Evolutionary conservation across 2,329 filamentous ascomycete genomes (phyloP).

Genomic region (Aspergillus thermomutatus): DNA sequence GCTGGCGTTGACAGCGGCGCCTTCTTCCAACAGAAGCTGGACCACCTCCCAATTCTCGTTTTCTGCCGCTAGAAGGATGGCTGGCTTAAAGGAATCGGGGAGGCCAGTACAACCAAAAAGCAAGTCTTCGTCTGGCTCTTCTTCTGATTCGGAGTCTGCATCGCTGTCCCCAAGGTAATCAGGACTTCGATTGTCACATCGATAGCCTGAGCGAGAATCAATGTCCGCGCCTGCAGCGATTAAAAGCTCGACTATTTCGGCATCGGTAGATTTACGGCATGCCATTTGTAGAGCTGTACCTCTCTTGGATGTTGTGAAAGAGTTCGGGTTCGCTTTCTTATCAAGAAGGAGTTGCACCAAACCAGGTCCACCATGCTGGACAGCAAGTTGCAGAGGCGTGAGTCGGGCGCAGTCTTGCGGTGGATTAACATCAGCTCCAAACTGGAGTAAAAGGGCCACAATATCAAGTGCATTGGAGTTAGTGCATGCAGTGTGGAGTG

Average conservation of each 20-base stretch:
- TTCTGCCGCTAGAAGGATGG: constrained; percentile 19
- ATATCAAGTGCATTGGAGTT: constrained; percentile 2
- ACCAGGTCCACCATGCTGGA: background rate
- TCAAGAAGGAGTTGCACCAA: constrained; percentile 7
- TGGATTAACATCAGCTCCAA: constrained; percentile 15
- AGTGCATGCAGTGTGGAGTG: constrained; percentile 5
- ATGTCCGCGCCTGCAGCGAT: constrained; percentile 13
- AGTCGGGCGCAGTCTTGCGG: constrained; percentile 2
- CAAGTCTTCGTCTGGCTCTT: background rate
- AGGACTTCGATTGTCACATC: background rate
- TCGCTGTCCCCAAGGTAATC: too few species aligned
- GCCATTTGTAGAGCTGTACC: constrained; percentile 6
- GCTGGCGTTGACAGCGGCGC: constrained; percentile 19
- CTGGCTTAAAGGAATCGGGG: constrained; percentile 2
- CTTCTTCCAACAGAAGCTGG: constrained; percentile 19
- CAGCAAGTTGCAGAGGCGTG: constrained; percentile 15
- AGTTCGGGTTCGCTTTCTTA: constrained; percentile 7
- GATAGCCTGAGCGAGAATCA: constrained; percentile 7
- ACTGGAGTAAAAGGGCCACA: constrained; percentile 12
- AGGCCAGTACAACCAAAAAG: too few species aligned
- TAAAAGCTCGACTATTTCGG: constrained; percentile 12
- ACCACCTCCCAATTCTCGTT: constrained; percentile 15
- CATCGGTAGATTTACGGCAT: background rate
- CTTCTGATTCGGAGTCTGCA: background rate
- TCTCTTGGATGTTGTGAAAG: constrained; percentile 3